Percentiles rank a stretch among this genome's conserved stretches.
Evolutionary conservation across 805 yeast genomes (phyloP).

Genomic region (Ogataea paraovalis): DNA sequence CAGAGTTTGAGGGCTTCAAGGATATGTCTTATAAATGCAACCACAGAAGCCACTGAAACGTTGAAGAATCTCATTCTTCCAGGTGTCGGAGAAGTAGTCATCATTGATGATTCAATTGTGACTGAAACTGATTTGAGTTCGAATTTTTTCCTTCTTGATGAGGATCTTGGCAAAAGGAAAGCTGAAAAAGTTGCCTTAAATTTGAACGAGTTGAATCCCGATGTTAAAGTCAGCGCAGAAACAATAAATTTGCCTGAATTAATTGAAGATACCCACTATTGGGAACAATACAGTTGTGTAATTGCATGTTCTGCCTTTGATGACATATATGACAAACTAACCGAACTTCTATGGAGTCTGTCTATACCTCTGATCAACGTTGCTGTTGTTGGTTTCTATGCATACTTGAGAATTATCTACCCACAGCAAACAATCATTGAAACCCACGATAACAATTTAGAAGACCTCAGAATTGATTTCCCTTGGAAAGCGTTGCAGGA

Average conservation of each 20-base stretch:
- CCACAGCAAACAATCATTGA: conserved; percentile 66
- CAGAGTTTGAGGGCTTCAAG: conserved; percentile 48
- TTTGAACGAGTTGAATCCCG: conserved; percentile 58
- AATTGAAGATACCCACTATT: conserved; percentile 24
- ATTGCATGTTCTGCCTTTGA: conserved; percentile 32
- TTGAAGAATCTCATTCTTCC: conserved; percentile 78
- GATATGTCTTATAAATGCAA: conserved; percentile 57
- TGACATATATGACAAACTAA: conserved; percentile 17
- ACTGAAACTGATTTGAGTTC: conserved; percentile 41
- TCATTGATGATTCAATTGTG: conserved; percentile 47
- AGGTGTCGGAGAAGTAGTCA: conserved; percentile 56
- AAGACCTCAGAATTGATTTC: conserved; percentile 59
- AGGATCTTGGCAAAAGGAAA: conserved; percentile 39
- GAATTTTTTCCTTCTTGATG: conserved; percentile 57
- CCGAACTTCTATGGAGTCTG: conserved; percentile 37
- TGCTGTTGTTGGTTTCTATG: conserved; percentile 61
- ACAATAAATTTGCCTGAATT: conserved; percentile 6
- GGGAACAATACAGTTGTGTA: conserved; percentile 49
- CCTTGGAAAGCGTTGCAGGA: conserved; percentile 70
- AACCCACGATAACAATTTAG: conserved; percentile 58
- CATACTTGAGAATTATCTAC: conserved; percentile 48
- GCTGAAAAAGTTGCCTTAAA: conserved; percentile 38
- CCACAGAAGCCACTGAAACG: conserved; percentile 59
- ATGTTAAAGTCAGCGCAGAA: conserved; percentile 39
- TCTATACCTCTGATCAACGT: conserved; percentile 54